phyloP scores from a whole-genome alignment of 768 basidiomycete genomes.

The Mycena maculata region DNA sequence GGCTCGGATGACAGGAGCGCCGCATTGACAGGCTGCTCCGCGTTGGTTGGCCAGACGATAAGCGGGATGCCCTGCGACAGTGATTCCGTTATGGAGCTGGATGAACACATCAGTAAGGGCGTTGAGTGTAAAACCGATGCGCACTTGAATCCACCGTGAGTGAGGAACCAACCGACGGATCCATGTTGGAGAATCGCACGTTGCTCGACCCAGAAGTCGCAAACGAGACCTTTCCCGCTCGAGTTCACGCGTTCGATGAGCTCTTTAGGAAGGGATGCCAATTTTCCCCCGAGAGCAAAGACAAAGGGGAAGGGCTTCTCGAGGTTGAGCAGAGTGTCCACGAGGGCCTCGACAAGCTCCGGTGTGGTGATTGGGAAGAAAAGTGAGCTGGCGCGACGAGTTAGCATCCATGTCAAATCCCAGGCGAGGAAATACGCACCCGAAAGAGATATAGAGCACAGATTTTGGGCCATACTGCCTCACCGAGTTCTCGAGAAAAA shows the following conservation, averaged over 20 bases:
- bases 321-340: conserved; percentile 19
- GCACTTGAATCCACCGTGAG: conserved; percentile 19
- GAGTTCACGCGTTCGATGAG: conserved; percentile 18
- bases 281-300: conserved; percentile 11
- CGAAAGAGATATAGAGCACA: conserved; percentile 32
- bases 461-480: conserved; percentile 16
- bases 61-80: conserved; percentile 8
- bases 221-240: conserved; percentile 19
- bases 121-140: background rate
- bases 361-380: conserved; percentile 27
- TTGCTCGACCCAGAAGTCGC: conserved; percentile 25
- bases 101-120: background rate
- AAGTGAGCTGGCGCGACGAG: background rate
- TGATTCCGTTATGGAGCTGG: conserved; percentile 10
- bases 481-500: conserved; percentile 13
- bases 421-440: background rate
- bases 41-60: conserved; percentile 15
- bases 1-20: background rate
- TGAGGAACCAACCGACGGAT: conserved; percentile 15
- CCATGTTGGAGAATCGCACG: conserved; percentile 22
- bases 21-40: conserved; percentile 17
- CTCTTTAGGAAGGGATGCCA: conserved; percentile 20
- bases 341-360: conserved; percentile 14
- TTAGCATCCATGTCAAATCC: too few relatives aligned
- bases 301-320: conserved; percentile 24